A percentile compares a stretch with the other conserved stretches of the same genome.
Conservation (phyloP, 345 rosid species). For the Populus davidiana region DNA sequence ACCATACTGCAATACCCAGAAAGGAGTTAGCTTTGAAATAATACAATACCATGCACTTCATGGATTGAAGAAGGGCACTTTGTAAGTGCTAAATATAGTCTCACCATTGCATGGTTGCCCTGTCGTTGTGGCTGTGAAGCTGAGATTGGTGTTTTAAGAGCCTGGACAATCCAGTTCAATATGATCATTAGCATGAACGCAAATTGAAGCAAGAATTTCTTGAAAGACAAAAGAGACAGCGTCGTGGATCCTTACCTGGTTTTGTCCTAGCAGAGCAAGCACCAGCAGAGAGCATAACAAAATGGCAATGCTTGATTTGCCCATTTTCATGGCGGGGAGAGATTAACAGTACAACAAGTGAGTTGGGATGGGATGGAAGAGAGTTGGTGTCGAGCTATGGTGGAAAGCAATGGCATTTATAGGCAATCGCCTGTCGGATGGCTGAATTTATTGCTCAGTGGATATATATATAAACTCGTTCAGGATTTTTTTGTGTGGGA, state of each 20-base stretch:
- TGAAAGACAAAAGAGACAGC: too few relatives aligned
- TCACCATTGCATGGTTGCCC: conserved; percentile 20
- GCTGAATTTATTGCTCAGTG: not conserved
- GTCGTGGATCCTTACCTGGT: conserved; percentile 15
- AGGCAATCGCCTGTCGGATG: not conserved
- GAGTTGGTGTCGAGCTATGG: not conserved
- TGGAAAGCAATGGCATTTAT: not conserved
- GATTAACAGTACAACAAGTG: not conserved
- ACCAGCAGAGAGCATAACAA: conserved; percentile 8
- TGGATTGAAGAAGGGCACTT: too few relatives aligned
- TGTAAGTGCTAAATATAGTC: not conserved
- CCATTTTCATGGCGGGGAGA: conserved; percentile 5
- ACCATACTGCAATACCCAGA: conserved; percentile 21
- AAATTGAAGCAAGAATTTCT: too few relatives aligned
- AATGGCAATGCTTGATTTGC: conserved; percentile 4
- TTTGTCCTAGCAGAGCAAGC: conserved; percentile 22
- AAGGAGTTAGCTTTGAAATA: not conserved
- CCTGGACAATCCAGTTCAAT: conserved; percentile 6
- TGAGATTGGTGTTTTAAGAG: not conserved
- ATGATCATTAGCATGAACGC: too few relatives aligned
- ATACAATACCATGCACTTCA: not conserved
- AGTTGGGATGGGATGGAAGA: not conserved
- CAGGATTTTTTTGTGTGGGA: too few relatives aligned
- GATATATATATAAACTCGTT: too few relatives aligned
- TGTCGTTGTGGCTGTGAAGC: conserved; percentile 2